Percentiles rank a stretch among this genome's conserved stretches.
Evolutionary conservation across 2,329 filamentous ascomycete species (phyloP).

Genomic region (Sporothrix pseudoabietina): DNA sequence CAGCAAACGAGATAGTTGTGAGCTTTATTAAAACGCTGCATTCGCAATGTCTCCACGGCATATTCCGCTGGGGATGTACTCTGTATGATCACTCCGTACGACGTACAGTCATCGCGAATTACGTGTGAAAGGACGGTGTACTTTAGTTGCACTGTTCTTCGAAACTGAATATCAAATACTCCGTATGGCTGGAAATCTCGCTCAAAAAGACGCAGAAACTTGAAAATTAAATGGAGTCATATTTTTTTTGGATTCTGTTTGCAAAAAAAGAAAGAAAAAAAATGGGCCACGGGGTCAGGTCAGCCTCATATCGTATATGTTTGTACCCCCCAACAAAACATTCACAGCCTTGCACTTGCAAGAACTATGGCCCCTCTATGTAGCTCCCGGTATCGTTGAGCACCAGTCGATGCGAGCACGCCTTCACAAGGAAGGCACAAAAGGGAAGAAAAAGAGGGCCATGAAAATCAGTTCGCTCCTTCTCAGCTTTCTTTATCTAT

Average conservation of each 20-base stretch:
- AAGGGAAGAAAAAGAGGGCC: neutral
- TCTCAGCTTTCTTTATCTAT: conserved; percentile 20
- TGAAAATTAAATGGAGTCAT: neutral
- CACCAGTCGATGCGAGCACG: conserved; percentile 17
- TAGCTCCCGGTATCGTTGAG: neutral
- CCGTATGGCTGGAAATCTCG: neutral
- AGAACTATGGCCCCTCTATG: neutral
- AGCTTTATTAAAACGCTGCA: neutral
- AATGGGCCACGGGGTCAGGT: neutral
- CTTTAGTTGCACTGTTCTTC: neutral
- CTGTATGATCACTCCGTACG: too few species aligned
- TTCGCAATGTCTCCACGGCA: neutral
- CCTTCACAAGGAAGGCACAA: neutral
- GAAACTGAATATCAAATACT: neutral
- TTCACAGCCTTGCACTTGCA: conserved; percentile 15
- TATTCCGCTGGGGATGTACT: neutral
- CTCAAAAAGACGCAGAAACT: conserved; percentile 21
- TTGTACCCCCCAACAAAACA: neutral
- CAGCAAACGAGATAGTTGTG: neutral
- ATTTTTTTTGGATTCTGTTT: too few species aligned
- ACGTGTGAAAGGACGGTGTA: neutral
- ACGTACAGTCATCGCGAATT: neutral
- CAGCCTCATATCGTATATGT: neutral
- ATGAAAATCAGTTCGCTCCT: neutral
- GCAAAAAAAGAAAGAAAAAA: neutral